Percentiles rank a stretch among this genome's conserved stretches.
Conservation (phyloP, 169 alveolate genomes). For the Eimeria acervulina region DNA sequence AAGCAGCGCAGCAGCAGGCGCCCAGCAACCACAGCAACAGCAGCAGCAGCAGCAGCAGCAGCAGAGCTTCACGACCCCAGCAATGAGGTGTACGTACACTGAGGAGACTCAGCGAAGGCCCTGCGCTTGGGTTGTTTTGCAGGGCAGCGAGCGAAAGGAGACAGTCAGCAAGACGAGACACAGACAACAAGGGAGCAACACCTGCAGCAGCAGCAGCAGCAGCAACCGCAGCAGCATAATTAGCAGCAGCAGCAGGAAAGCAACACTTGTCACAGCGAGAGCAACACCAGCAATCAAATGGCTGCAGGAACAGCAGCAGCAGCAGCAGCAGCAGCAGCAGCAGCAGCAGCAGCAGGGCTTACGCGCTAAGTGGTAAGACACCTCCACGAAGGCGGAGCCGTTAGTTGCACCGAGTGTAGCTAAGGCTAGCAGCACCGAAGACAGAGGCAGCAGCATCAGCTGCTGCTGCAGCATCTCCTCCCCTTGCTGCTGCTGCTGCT, state of each 20-base stretch:
- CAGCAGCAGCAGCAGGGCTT: neutral
- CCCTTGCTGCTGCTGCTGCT: no score
- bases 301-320: neutral
- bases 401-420: no score
- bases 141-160: neutral
- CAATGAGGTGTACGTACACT: neutral
- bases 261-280: neutral
- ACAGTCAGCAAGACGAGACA: neutral
- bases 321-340: neutral
- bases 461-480: no score
- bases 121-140: neutral
- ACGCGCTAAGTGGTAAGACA: no score
- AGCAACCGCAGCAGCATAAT: constrained; percentile 46
- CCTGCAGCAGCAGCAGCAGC: constrained; percentile 27
- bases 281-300: neutral
- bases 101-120: neutral
- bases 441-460: no score
- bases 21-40: neutral
- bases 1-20: neutral
- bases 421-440: no score
- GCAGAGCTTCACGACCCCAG: neutral
- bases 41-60: constrained; percentile 21
- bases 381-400: no score
- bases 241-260: constrained; percentile 11
- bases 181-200: neutral